A percentile compares a stretch with the other conserved stretches of the same genome.
phyloP scores from a whole-genome alignment of 345 rosid genomes.

The Syzygium aromaticum region DNA sequence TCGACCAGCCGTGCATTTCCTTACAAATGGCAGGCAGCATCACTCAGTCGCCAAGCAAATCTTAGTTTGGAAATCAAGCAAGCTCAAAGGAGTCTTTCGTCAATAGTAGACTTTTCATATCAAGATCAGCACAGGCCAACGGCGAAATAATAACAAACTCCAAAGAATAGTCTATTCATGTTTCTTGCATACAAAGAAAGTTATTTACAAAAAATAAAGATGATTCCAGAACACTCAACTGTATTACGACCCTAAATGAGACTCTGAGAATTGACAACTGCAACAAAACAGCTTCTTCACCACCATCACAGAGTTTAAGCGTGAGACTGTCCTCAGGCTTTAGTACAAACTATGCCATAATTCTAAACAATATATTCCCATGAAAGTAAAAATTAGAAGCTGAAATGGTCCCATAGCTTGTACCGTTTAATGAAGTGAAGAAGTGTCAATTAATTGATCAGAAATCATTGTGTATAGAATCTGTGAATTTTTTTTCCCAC shows the following conservation, averaged over 20 bases:
- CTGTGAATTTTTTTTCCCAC: too few species aligned
- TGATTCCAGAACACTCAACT: background rate
- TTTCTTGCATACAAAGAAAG: background rate
- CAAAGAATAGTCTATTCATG: background rate
- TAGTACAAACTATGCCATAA: background rate
- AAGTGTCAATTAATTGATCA: too few species aligned
- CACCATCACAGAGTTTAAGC: background rate
- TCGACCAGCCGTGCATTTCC: background rate
- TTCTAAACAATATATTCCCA: background rate
- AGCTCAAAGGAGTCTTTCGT: background rate
- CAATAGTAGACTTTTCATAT: background rate
- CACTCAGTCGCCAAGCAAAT: background rate
- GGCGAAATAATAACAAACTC: background rate
- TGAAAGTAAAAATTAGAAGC: background rate
- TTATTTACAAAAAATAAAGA: background rate
- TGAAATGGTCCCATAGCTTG: background rate
- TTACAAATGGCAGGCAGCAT: background rate
- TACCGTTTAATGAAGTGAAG: too few species aligned
- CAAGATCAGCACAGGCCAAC: background rate
- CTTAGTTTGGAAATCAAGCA: background rate
- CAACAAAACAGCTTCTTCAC: background rate
- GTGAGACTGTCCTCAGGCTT: background rate
- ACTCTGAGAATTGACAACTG: background rate
- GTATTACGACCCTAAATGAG: background rate
- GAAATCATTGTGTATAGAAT: too few species aligned